phyloP scores from a whole-genome alignment of 2,329 filamentous ascomycete genomes.

The Rutstroemia sydowiana region DNA sequence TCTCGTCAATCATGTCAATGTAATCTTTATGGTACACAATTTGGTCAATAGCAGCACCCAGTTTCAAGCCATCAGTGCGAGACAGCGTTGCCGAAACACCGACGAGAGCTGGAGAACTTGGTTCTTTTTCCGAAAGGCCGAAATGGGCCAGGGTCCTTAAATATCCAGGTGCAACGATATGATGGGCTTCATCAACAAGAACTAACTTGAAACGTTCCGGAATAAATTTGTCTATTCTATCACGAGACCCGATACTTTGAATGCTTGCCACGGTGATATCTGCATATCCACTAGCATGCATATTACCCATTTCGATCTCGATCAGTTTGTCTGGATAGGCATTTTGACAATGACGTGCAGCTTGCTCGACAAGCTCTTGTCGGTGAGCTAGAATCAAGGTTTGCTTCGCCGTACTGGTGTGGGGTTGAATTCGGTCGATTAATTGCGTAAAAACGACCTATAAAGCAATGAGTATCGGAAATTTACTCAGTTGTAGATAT shows the following conservation, averaged over 20 bases:
- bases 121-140: conserved; percentile 49
- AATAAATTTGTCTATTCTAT: conserved; percentile 76
- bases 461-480: not conserved
- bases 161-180: conserved; percentile 83
- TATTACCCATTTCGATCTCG: conserved; percentile 85
- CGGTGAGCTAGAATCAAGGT: conserved; percentile 90
- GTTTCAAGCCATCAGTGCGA: conserved; percentile 72
- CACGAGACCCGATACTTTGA: conserved; percentile 70
- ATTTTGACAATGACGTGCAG: conserved; percentile 71
- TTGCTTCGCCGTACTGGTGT: conserved; percentile 53
- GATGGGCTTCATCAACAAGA: conserved; percentile 92
- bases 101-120: conserved; percentile 59
- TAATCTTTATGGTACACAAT: conserved; percentile 93
- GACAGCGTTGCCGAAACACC: conserved; percentile 81
- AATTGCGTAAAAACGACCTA: conserved; percentile 94
- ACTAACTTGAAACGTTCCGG: conserved; percentile 77
- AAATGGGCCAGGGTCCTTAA: conserved; percentile 72
- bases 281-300: conserved; percentile 68
- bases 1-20: conserved; percentile 75
- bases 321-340: conserved; percentile 75
- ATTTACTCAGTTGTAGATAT: not conserved
- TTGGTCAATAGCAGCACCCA: conserved; percentile 83
- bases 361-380: conserved; percentile 89
- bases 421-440: conserved; percentile 65
- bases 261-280: conserved; percentile 94